Evolutionary conservation across 2,329 filamentous ascomycete genomes (phyloP).

Genomic region (Cladosporium oxysporum): DNA sequence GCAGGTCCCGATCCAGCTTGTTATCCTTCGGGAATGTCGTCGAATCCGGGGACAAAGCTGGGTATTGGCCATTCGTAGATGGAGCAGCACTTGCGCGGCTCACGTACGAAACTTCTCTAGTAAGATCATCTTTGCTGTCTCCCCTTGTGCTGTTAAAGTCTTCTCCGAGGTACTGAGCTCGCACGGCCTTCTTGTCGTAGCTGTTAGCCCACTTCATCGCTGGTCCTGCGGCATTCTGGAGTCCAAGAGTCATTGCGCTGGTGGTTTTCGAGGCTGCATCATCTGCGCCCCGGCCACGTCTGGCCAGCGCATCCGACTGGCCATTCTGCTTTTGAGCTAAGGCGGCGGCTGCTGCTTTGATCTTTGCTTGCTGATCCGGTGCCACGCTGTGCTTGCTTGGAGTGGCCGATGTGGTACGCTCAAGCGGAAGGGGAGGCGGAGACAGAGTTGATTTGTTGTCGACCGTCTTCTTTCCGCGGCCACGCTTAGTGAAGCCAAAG

Average conservation of each 20-base stretch:
- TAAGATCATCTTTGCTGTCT: constrained; percentile 31
- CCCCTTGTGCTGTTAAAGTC: constrained; percentile 59
- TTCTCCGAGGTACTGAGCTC: constrained; percentile 82
- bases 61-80: constrained; percentile 3
- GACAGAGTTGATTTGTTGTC: constrained; percentile 57
- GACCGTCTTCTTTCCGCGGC: constrained; percentile 71
- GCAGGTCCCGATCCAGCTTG: constrained; percentile 38
- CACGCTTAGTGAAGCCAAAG: constrained; percentile 78
- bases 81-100: constrained; percentile 31
- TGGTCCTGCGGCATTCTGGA: constrained; percentile 83
- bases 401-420: constrained; percentile 51
- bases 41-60: constrained; percentile 21
- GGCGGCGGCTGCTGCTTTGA: constrained; percentile 85
- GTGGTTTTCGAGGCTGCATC: constrained; percentile 70
- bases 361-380: constrained; percentile 87
- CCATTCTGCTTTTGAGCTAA: constrained; percentile 66
- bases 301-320: constrained; percentile 26
- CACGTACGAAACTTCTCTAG: constrained; percentile 27
- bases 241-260: constrained; percentile 86
- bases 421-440: constrained; percentile 42
- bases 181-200: constrained; percentile 86
- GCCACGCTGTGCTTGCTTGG: constrained; percentile 82
- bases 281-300: constrained; percentile 58
- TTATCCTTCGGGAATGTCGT: constrained; percentile 20
- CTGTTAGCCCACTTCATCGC: constrained; percentile 97